Conservation (phyloP, 768 basidiomycete genomes). For the Serendipita sp. region DNA sequence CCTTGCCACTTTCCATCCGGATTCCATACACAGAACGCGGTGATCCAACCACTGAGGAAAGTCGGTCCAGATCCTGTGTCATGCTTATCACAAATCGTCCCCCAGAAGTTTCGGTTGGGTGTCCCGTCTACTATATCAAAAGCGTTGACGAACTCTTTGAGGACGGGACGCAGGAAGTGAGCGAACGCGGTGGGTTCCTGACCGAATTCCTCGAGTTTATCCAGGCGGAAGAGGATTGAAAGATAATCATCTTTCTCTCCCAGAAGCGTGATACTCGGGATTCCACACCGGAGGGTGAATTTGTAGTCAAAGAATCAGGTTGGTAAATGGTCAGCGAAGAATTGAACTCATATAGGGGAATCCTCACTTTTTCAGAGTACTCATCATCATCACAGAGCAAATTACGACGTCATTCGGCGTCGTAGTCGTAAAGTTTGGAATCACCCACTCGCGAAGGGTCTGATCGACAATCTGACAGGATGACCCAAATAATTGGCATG, state of each 20-base stretch:
- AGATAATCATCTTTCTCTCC: conserved; percentile 29
- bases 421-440: conserved; percentile 32
- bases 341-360: background rate
- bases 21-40: conserved; percentile 10
- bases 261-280: conserved; percentile 31
- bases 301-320: conserved; percentile 23
- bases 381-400: conserved; percentile 29
- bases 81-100: conserved; percentile 6
- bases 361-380: conserved; percentile 21
- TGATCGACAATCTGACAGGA: conserved; percentile 11
- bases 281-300: conserved; percentile 23
- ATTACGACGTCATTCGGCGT: conserved; percentile 24
- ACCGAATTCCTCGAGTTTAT: conserved; percentile 26
- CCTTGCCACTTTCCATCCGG: conserved; percentile 10
- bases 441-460: conserved; percentile 25
- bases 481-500: conserved; percentile 2
- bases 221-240: conserved; percentile 22
- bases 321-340: background rate
- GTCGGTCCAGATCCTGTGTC: conserved; percentile 5
- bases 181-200: conserved; percentile 24
- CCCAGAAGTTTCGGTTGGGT: conserved; percentile 15
- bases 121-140: conserved; percentile 13
- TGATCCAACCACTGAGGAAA: conserved; percentile 10
- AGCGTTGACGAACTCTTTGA: conserved; percentile 20
- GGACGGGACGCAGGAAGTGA: conserved; percentile 26